phyloP scores from a whole-genome alignment of 108 stramenopile genomes.

The Skeletonema tropicum region DNA sequence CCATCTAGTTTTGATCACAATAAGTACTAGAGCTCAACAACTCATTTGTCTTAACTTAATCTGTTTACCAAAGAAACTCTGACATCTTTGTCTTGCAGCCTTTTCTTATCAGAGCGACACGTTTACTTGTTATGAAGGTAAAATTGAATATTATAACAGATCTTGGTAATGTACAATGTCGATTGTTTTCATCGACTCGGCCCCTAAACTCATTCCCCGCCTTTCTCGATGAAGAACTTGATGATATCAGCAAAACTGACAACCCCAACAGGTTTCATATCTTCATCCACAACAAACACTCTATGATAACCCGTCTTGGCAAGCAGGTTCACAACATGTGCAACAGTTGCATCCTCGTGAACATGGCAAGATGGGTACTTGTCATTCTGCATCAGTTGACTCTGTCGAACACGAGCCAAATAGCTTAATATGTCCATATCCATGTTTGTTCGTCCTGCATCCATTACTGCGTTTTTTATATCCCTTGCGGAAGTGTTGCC shows the following conservation, averaged over 20 bases:
- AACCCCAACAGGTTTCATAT: conserved; percentile 56
- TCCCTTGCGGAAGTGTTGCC: conserved; percentile 58
- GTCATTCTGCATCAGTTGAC: conserved; percentile 41
- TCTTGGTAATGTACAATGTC: background rate
- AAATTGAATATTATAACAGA: background rate
- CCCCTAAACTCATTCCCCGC: background rate
- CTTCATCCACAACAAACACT: conserved; percentile 57
- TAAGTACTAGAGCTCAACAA: no score
- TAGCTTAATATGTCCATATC: conserved; percentile 54
- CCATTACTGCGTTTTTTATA: conserved; percentile 53
- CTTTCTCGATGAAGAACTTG: conserved; percentile 27
- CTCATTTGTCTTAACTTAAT: no score
- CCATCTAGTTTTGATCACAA: conserved; percentile 21
- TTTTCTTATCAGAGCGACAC: no score
- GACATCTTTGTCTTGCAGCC: no score
- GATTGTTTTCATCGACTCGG: background rate
- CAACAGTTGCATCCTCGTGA: conserved; percentile 57
- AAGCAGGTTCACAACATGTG: conserved; percentile 51
- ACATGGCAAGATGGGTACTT: conserved; percentile 53
- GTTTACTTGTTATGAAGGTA: no score
- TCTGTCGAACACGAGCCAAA: conserved; percentile 50
- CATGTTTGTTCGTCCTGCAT: conserved; percentile 49
- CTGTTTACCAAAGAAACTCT: no score
- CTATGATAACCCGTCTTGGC: conserved; percentile 54
- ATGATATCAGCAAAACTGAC: conserved; percentile 54